phyloP scores from a whole-genome alignment of 148 eudicot genomes.

The Rhododendron ferrugineum region DNA sequence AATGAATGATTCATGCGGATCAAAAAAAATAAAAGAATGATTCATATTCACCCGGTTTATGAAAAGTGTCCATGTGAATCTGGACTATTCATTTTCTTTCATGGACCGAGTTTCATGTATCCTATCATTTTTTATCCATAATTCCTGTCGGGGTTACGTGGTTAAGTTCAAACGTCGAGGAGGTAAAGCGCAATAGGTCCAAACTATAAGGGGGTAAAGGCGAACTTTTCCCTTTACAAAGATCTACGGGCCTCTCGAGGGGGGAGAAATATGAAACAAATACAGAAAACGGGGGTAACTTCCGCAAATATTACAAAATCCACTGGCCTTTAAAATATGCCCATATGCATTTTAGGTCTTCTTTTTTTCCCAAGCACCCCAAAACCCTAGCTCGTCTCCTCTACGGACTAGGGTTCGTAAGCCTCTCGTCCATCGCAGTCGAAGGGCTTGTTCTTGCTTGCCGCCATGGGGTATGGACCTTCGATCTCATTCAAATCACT shows the following conservation, averaged over 20 bases:
- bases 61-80: too few species aligned
- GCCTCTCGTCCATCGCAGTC: not conserved
- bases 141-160: too few species aligned
- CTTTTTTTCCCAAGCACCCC: not conserved
- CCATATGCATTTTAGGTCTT: not conserved
- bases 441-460: not conserved
- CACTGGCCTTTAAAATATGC: not conserved
- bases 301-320: not conserved
- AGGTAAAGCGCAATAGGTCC: not conserved
- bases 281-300: not conserved
- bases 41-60: too few species aligned
- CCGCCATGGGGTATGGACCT: constrained; percentile 14
- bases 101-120: too few species aligned
- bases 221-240: too few species aligned
- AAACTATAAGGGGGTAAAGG: too few species aligned
- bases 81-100: too few species aligned
- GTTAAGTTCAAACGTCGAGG: not conserved
- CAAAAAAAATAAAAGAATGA: too few species aligned
- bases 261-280: not conserved
- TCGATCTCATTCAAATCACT: not conserved
- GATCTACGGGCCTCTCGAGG: not conserved
- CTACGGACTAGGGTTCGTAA: not conserved
- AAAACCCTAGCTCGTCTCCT: not conserved
- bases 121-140: too few species aligned
- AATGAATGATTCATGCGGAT: too few species aligned